phyloP scores from a whole-genome alignment of 345 rosid species.

The Draba incana region DNA sequence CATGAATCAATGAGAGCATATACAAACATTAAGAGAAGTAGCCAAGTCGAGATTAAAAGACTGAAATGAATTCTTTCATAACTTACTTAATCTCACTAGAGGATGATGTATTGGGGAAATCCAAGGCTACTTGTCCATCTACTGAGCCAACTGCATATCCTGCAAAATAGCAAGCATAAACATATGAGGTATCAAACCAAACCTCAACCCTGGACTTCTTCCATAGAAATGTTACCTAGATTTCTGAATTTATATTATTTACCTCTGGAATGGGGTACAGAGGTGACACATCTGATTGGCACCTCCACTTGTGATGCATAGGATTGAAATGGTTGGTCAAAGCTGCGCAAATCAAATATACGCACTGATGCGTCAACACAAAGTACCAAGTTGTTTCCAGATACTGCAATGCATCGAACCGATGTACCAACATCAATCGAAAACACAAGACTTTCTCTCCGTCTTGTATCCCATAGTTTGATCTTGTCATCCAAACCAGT shows the following conservation, averaged over 20 bases:
- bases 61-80: no score
- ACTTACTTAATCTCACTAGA: slow-evolving; percentile 58
- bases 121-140: slow-evolving; percentile 80
- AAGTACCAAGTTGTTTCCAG: slow-evolving; percentile 63
- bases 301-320: slow-evolving; percentile 54
- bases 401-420: slow-evolving; percentile 70
- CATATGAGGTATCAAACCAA: slow-evolving; percentile 28
- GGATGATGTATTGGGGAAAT: slow-evolving; percentile 50
- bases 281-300: slow-evolving; percentile 59
- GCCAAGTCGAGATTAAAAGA: neutral
- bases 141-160: slow-evolving; percentile 90
- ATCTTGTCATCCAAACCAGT: slow-evolving; percentile 82
- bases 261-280: slow-evolving; percentile 71
- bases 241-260: slow-evolving; percentile 38
- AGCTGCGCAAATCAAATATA: slow-evolving; percentile 70
- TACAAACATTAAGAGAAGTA: slow-evolving; percentile 6
- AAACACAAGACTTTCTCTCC: slow-evolving; percentile 39
- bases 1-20: neutral
- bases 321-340: slow-evolving; percentile 52
- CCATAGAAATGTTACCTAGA: slow-evolving; percentile 31
- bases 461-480: slow-evolving; percentile 67
- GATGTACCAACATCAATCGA: slow-evolving; percentile 42
- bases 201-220: neutral
- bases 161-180: slow-evolving; percentile 37
- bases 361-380: slow-evolving; percentile 66